phyloP scores from a whole-genome alignment of 768 basidiomycete genomes.

The Psilocybe tampanensis region DNA sequence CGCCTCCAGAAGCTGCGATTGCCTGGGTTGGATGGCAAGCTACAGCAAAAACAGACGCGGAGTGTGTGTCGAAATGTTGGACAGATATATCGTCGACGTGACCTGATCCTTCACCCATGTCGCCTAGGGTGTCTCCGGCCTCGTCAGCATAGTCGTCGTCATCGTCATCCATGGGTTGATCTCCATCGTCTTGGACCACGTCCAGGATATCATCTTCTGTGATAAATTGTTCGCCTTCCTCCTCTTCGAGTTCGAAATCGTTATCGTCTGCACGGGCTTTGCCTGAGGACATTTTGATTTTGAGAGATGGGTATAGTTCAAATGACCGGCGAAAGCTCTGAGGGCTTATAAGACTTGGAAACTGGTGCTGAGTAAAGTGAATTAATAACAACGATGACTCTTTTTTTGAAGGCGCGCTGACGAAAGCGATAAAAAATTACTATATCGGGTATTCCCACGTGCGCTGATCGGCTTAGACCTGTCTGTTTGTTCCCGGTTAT shows the following conservation, averaged over 20 bases:
- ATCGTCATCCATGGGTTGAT: slow-evolving; percentile 74
- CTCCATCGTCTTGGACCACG: slow-evolving; percentile 68
- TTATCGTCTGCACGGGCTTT: slow-evolving; percentile 35
- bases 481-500: neutral
- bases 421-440: slow-evolving; percentile 26
- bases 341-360: slow-evolving; percentile 8
- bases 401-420: slow-evolving; percentile 9
- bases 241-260: slow-evolving; percentile 49
- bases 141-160: slow-evolving; percentile 49
- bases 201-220: slow-evolving; percentile 63
- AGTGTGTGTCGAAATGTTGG: slow-evolving; percentile 70
- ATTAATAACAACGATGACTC: neutral
- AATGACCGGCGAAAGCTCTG: neutral
- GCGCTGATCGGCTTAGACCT: slow-evolving; percentile 15
- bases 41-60: slow-evolving; percentile 80
- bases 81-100: slow-evolving; percentile 62
- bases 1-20: slow-evolving; percentile 89
- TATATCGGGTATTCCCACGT: slow-evolving; percentile 28
- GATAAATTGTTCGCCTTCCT: slow-evolving; percentile 64
- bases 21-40: slow-evolving; percentile 82
- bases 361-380: slow-evolving; percentile 18
- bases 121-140: slow-evolving; percentile 39
- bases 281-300: slow-evolving; percentile 33
- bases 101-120: slow-evolving; percentile 42
- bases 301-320: slow-evolving; percentile 7